phyloP scores from a whole-genome alignment of 371 early-diverging fungal species.

The Mortierella polycephala region DNA sequence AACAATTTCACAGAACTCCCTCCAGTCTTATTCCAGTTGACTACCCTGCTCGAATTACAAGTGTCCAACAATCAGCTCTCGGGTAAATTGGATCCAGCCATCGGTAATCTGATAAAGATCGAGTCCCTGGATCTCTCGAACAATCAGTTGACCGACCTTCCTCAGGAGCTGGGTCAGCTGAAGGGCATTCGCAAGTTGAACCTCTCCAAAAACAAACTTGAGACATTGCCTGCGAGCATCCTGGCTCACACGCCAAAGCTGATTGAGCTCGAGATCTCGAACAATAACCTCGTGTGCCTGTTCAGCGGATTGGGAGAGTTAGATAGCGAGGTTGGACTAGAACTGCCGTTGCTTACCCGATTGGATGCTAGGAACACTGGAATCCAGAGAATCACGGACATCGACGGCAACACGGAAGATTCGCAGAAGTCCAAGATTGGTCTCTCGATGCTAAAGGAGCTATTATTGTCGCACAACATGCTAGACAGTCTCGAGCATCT shows the following conservation, averaged over 20 bases:
- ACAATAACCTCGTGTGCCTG: slow-evolving; percentile 57
- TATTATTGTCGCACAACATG: slow-evolving; percentile 64
- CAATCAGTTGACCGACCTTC: slow-evolving; percentile 66
- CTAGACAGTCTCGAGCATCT: slow-evolving; percentile 53
- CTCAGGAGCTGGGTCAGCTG: slow-evolving; percentile 61
- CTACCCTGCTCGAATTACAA: slow-evolving; percentile 61
- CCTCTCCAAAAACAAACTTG: slow-evolving; percentile 66
- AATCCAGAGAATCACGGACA: slow-evolving; percentile 39
- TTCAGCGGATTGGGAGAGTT: slow-evolving; percentile 29
- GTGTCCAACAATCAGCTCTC: slow-evolving; percentile 61
- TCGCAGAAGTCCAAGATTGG: slow-evolving; percentile 34
- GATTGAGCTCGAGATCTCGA: slow-evolving; percentile 60
- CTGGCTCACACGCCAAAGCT: slow-evolving; percentile 56
- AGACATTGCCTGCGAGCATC: slow-evolving; percentile 57
- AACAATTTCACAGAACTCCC: slow-evolving; percentile 66
- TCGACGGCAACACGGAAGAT: slow-evolving; percentile 32
- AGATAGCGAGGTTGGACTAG: slow-evolving; percentile 12
- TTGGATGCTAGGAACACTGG: slow-evolving; percentile 71
- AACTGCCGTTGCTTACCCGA: slow-evolving; percentile 59
- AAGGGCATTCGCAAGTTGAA: slow-evolving; percentile 64
- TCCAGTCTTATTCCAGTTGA: slow-evolving; percentile 50
- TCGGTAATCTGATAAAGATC: slow-evolving; percentile 50
- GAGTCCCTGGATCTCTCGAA: slow-evolving; percentile 72
- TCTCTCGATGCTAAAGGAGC: slow-evolving; percentile 66
- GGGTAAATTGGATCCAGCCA: slow-evolving; percentile 49